Evolutionary conservation across 2,329 filamentous ascomycete species (phyloP).

Genomic region (Aspergillus bombycis): DNA sequence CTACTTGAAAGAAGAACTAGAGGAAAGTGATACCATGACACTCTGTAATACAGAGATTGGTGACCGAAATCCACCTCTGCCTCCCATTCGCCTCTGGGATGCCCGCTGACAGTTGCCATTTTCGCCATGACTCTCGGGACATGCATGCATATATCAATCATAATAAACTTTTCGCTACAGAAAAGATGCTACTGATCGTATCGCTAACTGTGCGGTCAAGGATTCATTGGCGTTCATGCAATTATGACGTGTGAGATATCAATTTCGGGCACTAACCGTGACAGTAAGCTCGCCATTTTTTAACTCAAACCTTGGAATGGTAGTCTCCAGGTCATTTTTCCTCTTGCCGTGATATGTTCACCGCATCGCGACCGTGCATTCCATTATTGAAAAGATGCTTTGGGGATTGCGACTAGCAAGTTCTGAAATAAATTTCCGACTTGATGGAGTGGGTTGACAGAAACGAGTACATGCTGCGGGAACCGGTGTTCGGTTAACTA

Average conservation of each 20-base stretch:
- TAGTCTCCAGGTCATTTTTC: constrained; percentile 7
- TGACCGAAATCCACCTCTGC: not conserved
- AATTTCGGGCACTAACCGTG: constrained; percentile 10
- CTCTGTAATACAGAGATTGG: not conserved
- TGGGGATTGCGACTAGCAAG: constrained; percentile 11
- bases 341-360: constrained; percentile 14
- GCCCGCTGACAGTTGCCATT: not conserved
- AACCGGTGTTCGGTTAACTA: constrained; percentile 4
- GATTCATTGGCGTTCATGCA: constrained; percentile 3
- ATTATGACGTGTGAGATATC: constrained; percentile 20
- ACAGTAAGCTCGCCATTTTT: constrained; percentile 14
- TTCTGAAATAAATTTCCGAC: constrained; percentile 8
- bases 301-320: constrained; percentile 12
- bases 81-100: not conserved
- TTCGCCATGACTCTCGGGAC: not conserved
- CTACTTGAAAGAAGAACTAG: not conserved
- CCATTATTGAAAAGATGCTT: constrained; percentile 19
- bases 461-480: not conserved
- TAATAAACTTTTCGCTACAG: constrained; percentile 11
- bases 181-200: not conserved
- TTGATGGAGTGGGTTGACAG: constrained; percentile 9
- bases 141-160: constrained; percentile 18
- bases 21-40: not conserved
- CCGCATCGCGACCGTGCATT: constrained; percentile 21
- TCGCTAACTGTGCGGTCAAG: constrained; percentile 5